A percentile compares a stretch with the other conserved stretches of the same genome.
phyloP scores from a whole-genome alignment of 1,284 basidiomycete species.

The Cryptococcus jaspeensis region DNA sequence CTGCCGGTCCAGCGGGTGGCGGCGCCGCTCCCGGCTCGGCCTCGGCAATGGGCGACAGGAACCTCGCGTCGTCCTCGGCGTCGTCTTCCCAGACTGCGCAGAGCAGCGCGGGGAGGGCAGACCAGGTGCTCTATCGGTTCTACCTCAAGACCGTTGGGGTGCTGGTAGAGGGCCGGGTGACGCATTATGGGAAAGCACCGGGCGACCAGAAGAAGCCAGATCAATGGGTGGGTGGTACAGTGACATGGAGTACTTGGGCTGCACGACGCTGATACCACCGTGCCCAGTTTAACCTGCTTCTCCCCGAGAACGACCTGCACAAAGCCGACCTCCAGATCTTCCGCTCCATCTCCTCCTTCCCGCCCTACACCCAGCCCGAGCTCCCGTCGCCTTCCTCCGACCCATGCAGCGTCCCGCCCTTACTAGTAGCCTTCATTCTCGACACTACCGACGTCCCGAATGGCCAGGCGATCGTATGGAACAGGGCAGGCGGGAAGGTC shows the following conservation, averaged over 20 bases:
- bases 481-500: conserved; percentile 25
- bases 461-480: conserved; percentile 45
- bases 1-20: too few species aligned
- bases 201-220: conserved; percentile 40
- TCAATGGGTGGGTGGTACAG: conserved; percentile 42
- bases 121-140: conserved; percentile 49
- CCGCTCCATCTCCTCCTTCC: conserved; percentile 35
- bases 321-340: conserved; percentile 45
- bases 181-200: conserved; percentile 29
- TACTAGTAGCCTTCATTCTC: conserved; percentile 49
- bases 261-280: not conserved
- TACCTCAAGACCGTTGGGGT: conserved; percentile 50
- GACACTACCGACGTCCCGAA: conserved; percentile 46
- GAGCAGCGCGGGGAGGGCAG: conserved; percentile 24
- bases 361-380: conserved; percentile 9
- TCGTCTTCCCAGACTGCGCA: conserved; percentile 21
- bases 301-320: conserved; percentile 47
- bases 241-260: not conserved
- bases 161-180: conserved; percentile 45
- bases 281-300: conserved; percentile 45
- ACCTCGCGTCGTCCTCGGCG: conserved; percentile 51
- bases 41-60: conserved; percentile 8
- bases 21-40: not conserved
- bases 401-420: conserved; percentile 39
- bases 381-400: conserved; percentile 10